These are phyloP conservation scores for Pisolithus sp. DNA, from an alignment of 768 basidiomycete genomes.

Conservation along the genomic window DNA sequence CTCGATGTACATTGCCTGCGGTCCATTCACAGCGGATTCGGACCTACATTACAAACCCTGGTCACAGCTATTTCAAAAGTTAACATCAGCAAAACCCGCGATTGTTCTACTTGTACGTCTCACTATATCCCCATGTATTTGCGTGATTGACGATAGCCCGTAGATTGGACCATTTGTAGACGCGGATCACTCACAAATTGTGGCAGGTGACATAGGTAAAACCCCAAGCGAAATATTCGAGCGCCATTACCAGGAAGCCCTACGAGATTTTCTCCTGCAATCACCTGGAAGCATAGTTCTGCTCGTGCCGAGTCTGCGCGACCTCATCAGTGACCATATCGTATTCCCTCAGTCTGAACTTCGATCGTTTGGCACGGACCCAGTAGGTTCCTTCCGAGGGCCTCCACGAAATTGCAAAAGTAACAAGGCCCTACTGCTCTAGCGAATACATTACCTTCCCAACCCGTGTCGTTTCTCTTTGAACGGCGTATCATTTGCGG, in stretches of 20 bases:
- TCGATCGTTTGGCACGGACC: conserved; percentile 37
- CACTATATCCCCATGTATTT: not conserved
- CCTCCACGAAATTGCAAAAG: not conserved
- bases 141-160: not conserved
- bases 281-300: conserved; percentile 70
- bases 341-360: conserved; percentile 82
- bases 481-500: conserved; percentile 74
- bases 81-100: conserved; percentile 61
- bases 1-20: conserved; percentile 68
- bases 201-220: conserved; percentile 64
- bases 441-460: conserved; percentile 78
- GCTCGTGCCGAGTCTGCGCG: conserved; percentile 76
- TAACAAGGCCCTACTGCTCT: not conserved
- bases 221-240: conserved; percentile 65
- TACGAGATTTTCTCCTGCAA: conserved; percentile 50
- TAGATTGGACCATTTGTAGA: conserved; percentile 95
- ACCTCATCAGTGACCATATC: conserved; percentile 70
- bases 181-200: conserved; percentile 63
- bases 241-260: conserved; percentile 48
- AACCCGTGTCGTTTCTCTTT: conserved; percentile 86
- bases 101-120: conserved; percentile 67
- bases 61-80: conserved; percentile 51
- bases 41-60: conserved; percentile 75
- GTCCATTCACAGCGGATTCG: conserved; percentile 78
- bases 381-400: conserved; percentile 37